Evolutionary conservation across 306 rosid species (phyloP), one percentile per base, ranked within the genome.

Genomic region (Inga oerstediana): DNA sequence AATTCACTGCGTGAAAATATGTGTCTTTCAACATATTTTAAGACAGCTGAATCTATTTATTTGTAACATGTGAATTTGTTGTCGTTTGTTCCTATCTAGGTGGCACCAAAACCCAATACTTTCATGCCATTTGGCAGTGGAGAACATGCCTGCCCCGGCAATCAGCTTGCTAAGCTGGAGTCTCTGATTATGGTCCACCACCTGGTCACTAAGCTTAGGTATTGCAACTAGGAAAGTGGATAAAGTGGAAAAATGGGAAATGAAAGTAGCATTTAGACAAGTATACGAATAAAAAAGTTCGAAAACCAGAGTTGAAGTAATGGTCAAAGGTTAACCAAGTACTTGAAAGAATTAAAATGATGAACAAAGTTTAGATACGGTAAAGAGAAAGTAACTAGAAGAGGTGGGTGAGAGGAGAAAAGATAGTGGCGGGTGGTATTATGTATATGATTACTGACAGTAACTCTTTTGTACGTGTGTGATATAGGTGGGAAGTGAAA

Each of bases 101-200:
- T 85, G 24, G 88, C 98, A 67, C 95, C 97, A 80, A 96, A 92
- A 75, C 97, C 98, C 79, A 92, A 94, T 73, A 94, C 98, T 68
- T 92, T 92, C 84, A 88, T 90, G 97, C 97, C 99, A 85, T 96
- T 96, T 88, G 98, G 99, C 24, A 90, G 88, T 76, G 99, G 99
- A 84, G 92, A 86, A 45, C 98, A 96, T 86, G 89, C 97, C 27
- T 96, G 99, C 83, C 98, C 99, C 3, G 99, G 99, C 73, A 96
- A 96, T 82, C 97, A 94, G 78, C 97, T 96, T 51, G 97, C 99
- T 71, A 96, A 94, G 90, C 90, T 96, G 83, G 98, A 96, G 88
- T 85, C 90, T 1, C 74, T 96, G 80, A 87, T 91, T 65, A 92
- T 92, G 97, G 82, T 94, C 77, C 99, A 96, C 86, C 93, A 92